Conservation (phyloP, 2,329 filamentous ascomycete genomes). For the Chrysoporthe deuterocubensis region DNA sequence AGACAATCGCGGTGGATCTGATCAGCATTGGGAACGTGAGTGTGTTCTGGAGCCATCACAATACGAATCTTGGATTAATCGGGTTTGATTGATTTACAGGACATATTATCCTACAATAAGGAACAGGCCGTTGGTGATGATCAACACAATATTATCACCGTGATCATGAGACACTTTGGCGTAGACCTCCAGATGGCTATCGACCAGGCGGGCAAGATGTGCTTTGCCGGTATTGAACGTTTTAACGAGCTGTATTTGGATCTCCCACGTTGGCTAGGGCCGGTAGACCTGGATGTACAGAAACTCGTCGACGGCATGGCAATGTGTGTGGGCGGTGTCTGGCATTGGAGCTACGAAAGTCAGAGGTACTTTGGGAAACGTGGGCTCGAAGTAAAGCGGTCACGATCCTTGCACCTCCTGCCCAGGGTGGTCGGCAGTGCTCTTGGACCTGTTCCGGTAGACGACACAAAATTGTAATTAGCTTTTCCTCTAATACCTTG, state of each 20-base stretch:
- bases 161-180: neutral
- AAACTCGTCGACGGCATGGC: neutral
- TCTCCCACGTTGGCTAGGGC: neutral
- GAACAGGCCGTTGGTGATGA: slow-evolving; percentile 1
- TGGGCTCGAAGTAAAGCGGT: neutral
- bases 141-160: neutral
- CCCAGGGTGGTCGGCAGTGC: neutral
- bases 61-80: too few species aligned
- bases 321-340: neutral
- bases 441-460: neutral
- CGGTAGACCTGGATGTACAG: neutral
- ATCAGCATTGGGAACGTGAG: neutral
- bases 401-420: neutral
- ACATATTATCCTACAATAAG: neutral
- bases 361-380: slow-evolving; percentile 9
- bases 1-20: neutral
- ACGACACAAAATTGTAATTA: neutral
- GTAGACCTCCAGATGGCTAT: neutral
- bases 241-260: neutral
- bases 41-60: too few species aligned
- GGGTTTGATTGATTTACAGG: neutral
- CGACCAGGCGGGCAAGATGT: neutral
- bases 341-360: neutral
- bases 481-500: too few species aligned
- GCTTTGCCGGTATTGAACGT: neutral